Evolutionary conservation across 345 rosid genomes (phyloP).

Genomic region (Pistacia atlantica): DNA sequence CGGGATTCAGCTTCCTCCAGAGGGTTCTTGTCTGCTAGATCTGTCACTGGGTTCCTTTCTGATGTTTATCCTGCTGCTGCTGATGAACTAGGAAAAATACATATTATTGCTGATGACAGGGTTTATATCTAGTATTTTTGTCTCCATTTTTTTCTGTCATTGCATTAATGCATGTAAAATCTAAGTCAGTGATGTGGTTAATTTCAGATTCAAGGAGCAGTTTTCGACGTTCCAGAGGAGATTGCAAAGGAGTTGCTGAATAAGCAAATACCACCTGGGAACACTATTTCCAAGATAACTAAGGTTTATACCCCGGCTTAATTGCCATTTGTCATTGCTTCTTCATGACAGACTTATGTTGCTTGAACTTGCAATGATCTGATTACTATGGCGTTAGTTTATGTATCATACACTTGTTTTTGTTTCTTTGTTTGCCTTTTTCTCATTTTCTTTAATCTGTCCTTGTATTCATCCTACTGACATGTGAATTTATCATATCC

Average conservation of each 20-base stretch:
- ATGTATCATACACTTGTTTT: background rate
- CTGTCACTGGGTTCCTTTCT: constrained; percentile 89
- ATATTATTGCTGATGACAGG: constrained; percentile 86
- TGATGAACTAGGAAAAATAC: constrained; percentile 87
- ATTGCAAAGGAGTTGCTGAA: constrained; percentile 77
- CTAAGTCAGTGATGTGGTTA: constrained; percentile 21
- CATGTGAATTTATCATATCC: background rate
- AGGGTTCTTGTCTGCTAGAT: constrained; percentile 80
- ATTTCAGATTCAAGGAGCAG: constrained; percentile 90
- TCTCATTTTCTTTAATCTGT: background rate
- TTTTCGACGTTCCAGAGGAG: constrained; percentile 95
- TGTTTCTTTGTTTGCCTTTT: background rate
- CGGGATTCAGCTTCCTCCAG: constrained; percentile 71
- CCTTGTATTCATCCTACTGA: background rate
- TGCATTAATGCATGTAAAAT: background rate
- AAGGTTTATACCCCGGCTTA: constrained; percentile 51
- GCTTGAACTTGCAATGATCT: constrained; percentile 14
- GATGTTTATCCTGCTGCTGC: constrained; percentile 87
- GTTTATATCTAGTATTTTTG: constrained; percentile 37
- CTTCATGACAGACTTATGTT: background rate
- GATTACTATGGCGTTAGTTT: background rate
- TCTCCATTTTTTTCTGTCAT: constrained; percentile 2
- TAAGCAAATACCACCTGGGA: constrained; percentile 79
- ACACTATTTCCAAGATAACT: constrained; percentile 63
- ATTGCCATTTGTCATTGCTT: background rate